Percentiles rank a stretch among this genome's conserved stretches.
These are phyloP conservation scores for Fusarium gaditjirri DNA, from an alignment of 2,329 filamentous ascomycete genomes.

Conservation along the genomic window DNA sequence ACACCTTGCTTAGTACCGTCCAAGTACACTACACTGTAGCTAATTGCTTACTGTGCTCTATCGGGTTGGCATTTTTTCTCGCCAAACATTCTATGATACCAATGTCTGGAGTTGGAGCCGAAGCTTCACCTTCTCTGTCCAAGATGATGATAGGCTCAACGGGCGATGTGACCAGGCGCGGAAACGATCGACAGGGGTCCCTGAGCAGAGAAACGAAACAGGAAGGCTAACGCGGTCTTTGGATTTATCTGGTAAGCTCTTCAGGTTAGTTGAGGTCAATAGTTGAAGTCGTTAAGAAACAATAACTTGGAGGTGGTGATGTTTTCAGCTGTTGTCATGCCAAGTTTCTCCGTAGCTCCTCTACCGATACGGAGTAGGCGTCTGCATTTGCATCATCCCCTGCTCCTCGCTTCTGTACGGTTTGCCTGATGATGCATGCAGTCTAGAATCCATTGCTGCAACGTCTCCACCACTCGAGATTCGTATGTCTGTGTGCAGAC, in stretches of 20 bases:
- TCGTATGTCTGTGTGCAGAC: background rate
- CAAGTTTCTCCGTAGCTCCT: background rate
- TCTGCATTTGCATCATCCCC: background rate
- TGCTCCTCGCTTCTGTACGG: slow-evolving; percentile 27
- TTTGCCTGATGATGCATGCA: slow-evolving; percentile 25
- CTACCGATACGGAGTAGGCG: background rate
- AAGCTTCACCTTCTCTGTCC: slow-evolving; percentile 22
- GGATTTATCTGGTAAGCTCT: slow-evolving; percentile 9
- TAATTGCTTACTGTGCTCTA: background rate
- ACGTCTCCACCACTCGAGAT: background rate
- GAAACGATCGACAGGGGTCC: slow-evolving; percentile 38
- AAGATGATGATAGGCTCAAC: slow-evolving; percentile 17
- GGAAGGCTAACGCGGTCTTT: slow-evolving; percentile 28
- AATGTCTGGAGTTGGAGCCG: slow-evolving; percentile 7
- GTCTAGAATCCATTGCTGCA: slow-evolving; percentile 13
- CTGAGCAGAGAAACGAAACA: slow-evolving; percentile 40
- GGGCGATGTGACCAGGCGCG: slow-evolving; percentile 27
- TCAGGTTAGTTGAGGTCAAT: slow-evolving; percentile 1
- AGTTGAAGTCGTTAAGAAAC: slow-evolving; percentile 10
- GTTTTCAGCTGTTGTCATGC: slow-evolving; percentile 7
- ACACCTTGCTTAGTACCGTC: background rate
- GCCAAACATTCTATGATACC: background rate
- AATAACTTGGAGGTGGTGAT: background rate
- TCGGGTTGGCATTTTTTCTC: slow-evolving; percentile 3
- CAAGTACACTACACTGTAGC: background rate